Conservation (phyloP, 2,329 filamentous ascomycete species). For the Penicillium vulpinum region DNA sequence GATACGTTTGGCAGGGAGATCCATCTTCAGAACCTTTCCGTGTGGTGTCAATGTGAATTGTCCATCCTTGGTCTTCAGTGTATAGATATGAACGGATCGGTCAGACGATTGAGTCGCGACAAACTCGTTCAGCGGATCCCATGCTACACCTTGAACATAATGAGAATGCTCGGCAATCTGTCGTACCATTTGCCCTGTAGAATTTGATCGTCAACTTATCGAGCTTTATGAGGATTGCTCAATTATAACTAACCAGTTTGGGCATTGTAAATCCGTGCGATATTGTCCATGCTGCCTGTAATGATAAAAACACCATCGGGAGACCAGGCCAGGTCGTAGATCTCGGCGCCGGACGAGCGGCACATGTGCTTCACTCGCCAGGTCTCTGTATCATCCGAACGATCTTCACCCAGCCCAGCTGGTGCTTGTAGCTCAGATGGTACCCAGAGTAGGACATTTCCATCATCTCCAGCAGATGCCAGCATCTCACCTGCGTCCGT, state of each 20-base stretch:
- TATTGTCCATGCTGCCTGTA: slow-evolving; percentile 98
- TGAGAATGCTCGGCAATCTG: slow-evolving; percentile 98
- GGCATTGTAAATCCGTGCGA: slow-evolving; percentile 94
- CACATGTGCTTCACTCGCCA: slow-evolving; percentile 99
- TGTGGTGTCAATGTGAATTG: slow-evolving; percentile 81
- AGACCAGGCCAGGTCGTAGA: slow-evolving; percentile 98
- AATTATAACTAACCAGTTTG: slow-evolving; percentile 67
- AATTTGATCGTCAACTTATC: slow-evolving; percentile 26
- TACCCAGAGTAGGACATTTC: slow-evolving; percentile 95
- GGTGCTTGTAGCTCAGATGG: slow-evolving; percentile 73
- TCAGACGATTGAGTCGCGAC: slow-evolving; percentile 98
- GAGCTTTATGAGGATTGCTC: background rate
- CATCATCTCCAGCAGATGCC: slow-evolving; percentile 93
- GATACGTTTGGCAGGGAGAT: slow-evolving; percentile 86
- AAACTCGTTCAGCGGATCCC: slow-evolving; percentile 97
- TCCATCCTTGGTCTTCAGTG: slow-evolving; percentile 91
- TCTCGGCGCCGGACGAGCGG: slow-evolving; percentile 88
- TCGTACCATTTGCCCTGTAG: slow-evolving; percentile 67
- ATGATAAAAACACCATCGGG: slow-evolving; percentile 97
- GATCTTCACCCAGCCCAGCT: slow-evolving; percentile 74
- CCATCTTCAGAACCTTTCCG: slow-evolving; percentile 84
- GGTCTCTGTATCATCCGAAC: slow-evolving; percentile 88
- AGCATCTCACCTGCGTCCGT: slow-evolving; percentile 74
- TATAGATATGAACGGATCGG: slow-evolving; percentile 96
- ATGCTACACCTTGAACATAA: slow-evolving; percentile 96